Evolutionary conservation across 345 rosid genomes (phyloP).

Genomic region (Eucalyptus viminalis): DNA sequence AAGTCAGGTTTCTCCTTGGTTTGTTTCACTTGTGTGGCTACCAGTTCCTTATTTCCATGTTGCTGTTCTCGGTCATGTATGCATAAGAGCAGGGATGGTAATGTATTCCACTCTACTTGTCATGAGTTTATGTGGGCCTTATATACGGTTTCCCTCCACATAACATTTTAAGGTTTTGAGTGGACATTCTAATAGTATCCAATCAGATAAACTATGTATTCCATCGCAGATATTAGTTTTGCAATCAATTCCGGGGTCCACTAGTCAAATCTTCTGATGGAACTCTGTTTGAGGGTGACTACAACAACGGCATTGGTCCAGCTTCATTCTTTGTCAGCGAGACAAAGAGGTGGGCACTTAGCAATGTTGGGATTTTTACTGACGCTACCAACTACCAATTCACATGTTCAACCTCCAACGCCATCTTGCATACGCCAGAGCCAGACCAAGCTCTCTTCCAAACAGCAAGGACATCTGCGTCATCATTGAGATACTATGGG

Average conservation of each 20-base stretch:
- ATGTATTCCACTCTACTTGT: background rate
- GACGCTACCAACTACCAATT: conserved; percentile 10
- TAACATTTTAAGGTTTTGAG: background rate
- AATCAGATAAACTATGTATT: background rate
- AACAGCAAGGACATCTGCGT: conserved; percentile 54
- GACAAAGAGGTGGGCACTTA: conserved; percentile 29
- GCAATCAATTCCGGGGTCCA: conserved; percentile 65
- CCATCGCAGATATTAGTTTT: conserved; percentile 33
- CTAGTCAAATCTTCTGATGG: conserved; percentile 17
- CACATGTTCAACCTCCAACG: background rate
- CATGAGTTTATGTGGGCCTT: background rate
- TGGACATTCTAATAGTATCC: background rate
- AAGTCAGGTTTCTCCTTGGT: background rate
- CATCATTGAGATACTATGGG: conserved; percentile 77
- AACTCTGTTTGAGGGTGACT: conserved; percentile 33
- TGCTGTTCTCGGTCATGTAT: background rate
- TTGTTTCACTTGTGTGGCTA: background rate
- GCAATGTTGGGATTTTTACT: conserved; percentile 23
- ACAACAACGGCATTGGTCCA: conserved; percentile 30
- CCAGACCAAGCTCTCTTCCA: conserved; percentile 10
- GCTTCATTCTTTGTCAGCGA: conserved; percentile 36
- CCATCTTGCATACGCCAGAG: conserved; percentile 6
- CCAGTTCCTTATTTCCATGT: background rate
- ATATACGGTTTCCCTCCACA: background rate
- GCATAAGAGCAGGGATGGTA: background rate